Evolutionary conservation across 331 rosid genomes (phyloP).

Genomic region (Rhamnella rubrinervis): DNA sequence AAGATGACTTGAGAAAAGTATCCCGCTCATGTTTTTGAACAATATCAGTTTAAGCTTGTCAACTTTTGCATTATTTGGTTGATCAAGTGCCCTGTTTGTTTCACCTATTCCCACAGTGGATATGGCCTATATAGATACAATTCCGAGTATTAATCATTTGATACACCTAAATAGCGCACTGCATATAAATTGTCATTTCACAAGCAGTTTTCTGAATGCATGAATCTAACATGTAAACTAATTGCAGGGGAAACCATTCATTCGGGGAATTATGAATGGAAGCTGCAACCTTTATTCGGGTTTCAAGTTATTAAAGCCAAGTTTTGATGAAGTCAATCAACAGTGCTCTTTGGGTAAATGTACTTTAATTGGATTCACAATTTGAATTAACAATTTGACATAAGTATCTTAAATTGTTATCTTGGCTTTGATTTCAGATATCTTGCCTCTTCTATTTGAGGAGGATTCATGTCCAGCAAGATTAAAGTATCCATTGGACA

Average conservation of each 20-base stretch:
- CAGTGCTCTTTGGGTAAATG: slow-evolving; percentile 52
- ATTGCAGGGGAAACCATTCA: slow-evolving; percentile 40
- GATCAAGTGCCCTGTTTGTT: too few species aligned
- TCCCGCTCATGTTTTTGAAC: too few species aligned
- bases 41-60: neutral
- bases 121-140: too few species aligned
- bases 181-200: neutral
- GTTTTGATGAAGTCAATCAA: slow-evolving; percentile 36
- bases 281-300: slow-evolving; percentile 38
- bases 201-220: neutral
- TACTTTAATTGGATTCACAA: slow-evolving; percentile 6
- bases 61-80: too few species aligned
- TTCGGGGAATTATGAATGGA: slow-evolving; percentile 38
- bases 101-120: too few species aligned
- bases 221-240: slow-evolving; percentile 11
- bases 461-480: slow-evolving; percentile 44
- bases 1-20: neutral
- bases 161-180: neutral
- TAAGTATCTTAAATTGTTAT: slow-evolving; percentile 2
- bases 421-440: slow-evolving; percentile 37
- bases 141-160: neutral
- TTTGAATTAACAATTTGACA: neutral
- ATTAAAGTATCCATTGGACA: slow-evolving; percentile 28
- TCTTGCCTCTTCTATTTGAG: slow-evolving; percentile 47
- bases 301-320: slow-evolving; percentile 37